Conservation (phyloP, 1,284 basidiomycete genomes). For the Stereum hirsutum region DNA sequence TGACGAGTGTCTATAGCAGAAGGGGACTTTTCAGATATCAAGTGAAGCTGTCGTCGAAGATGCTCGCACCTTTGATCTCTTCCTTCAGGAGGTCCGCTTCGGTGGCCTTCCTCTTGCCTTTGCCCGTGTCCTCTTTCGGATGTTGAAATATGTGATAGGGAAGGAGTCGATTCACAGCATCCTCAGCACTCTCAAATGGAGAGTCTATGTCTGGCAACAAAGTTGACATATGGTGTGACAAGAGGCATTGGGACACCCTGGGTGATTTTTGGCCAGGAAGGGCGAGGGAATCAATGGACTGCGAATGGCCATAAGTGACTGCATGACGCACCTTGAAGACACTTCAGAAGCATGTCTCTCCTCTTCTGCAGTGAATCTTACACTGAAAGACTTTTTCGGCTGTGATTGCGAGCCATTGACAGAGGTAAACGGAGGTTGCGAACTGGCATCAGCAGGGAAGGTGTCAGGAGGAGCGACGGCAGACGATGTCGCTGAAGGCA, state of each 20-base stretch:
- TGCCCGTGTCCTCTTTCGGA: conserved; percentile 50
- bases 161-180: conserved; percentile 56
- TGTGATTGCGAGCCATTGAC: not conserved
- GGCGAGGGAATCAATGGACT: no score
- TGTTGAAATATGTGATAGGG: conserved; percentile 75
- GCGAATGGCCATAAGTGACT: not conserved
- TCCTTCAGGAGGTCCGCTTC: conserved; percentile 30
- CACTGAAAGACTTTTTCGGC: conserved; percentile 4
- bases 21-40: conserved; percentile 1
- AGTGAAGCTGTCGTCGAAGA: conserved; percentile 2
- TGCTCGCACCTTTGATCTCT: conserved; percentile 45
- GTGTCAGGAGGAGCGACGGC: not conserved
- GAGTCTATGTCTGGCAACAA: conserved; percentile 58
- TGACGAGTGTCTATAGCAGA: conserved; percentile 48
- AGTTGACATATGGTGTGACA: conserved; percentile 49
- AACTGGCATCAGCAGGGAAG: not conserved
- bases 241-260: conserved; percentile 49
- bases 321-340: conserved; percentile 6
- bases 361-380: conserved; percentile 13
- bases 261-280: not conserved
- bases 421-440: no score
- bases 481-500: not conserved
- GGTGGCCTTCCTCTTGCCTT: conserved; percentile 49
- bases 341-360: conserved; percentile 16
- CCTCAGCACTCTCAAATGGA: conserved; percentile 50